These are phyloP conservation scores for Quercus lobata DNA, from an alignment of 331 rosid genomes.

Conservation along the genomic window DNA sequence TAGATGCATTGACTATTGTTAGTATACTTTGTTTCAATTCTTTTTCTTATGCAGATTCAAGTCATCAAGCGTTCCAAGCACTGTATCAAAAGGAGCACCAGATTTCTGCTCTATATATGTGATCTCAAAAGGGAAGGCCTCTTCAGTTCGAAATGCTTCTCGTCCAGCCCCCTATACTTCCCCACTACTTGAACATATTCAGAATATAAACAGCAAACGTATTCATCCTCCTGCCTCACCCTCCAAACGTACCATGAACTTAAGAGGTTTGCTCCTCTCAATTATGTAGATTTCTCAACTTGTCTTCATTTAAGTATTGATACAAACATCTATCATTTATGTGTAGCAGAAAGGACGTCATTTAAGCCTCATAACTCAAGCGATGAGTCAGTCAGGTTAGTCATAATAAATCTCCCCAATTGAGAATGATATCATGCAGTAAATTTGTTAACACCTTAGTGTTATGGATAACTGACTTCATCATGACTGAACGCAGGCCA, in stretches of 20 bases:
- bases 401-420: background rate
- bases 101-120: constrained; percentile 81
- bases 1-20: background rate
- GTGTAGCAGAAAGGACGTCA: constrained; percentile 37
- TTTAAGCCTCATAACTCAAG: constrained; percentile 47
- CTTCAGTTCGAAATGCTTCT: constrained; percentile 56
- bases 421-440: background rate
- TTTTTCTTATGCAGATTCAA: constrained; percentile 55
- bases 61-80: constrained; percentile 52
- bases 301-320: background rate
- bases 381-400: constrained; percentile 46
- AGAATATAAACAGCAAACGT: constrained; percentile 19
- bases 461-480: background rate
- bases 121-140: constrained; percentile 72
- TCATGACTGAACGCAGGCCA: constrained; percentile 37
- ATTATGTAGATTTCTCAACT: background rate
- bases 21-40: background rate
- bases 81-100: constrained; percentile 65
- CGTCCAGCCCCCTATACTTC: constrained; percentile 64
- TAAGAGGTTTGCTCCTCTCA: constrained; percentile 49
- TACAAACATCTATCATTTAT: background rate
- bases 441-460: background rate
- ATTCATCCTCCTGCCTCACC: constrained; percentile 29
- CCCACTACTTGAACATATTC: constrained; percentile 52
- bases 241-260: constrained; percentile 19